A percentile compares a stretch with the other conserved stretches of the same genome.
Conservation (phyloP, 2,329 filamentous ascomycete species). For the Fusarium setosum region DNA sequence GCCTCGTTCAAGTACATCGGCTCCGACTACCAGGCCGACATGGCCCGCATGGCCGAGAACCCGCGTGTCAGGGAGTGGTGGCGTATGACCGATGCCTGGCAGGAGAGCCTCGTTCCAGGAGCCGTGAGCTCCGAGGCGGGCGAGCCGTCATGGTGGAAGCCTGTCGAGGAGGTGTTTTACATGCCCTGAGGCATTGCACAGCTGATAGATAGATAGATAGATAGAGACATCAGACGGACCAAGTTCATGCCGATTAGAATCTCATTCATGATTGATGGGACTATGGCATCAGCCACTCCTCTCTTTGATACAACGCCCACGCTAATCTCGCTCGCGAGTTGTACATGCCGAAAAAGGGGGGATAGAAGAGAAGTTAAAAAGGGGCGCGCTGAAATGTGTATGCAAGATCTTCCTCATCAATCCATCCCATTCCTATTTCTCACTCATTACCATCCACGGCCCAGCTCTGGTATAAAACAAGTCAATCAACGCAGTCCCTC, state of each 20-base stretch:
- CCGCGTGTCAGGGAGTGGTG: conserved; percentile 82
- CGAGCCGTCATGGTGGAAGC: conserved; percentile 75
- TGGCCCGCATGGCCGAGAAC: conserved; percentile 80
- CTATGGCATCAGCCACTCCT: conserved; percentile 32
- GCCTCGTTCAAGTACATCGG: conserved; percentile 85
- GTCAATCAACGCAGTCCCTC: conserved; percentile 19
- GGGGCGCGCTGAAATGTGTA: conserved; percentile 36
- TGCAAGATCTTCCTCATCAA: conserved; percentile 40
- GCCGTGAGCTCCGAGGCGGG: conserved; percentile 69
- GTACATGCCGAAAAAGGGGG: conserved; percentile 38
- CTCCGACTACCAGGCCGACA: conserved; percentile 76
- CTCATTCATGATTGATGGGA: conserved; percentile 27
- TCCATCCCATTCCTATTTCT: conserved; percentile 24
- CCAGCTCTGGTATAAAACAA: conserved; percentile 22
- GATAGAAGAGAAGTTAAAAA: conserved; percentile 35
- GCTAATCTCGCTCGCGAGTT: conserved; percentile 45
- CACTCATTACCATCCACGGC: conserved; percentile 37
- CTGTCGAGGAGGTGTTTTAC: conserved; percentile 77
- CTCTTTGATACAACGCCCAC: conserved; percentile 43
- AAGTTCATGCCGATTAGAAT: not conserved
- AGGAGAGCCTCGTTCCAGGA: conserved; percentile 72
- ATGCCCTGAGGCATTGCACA: conserved; percentile 51
- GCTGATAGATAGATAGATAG: not conserved
- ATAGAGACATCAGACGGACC: not conserved
- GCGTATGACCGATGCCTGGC: conserved; percentile 82